Conservation (phyloP, 768 basidiomycete genomes). For the Piloderma croceum region DNA sequence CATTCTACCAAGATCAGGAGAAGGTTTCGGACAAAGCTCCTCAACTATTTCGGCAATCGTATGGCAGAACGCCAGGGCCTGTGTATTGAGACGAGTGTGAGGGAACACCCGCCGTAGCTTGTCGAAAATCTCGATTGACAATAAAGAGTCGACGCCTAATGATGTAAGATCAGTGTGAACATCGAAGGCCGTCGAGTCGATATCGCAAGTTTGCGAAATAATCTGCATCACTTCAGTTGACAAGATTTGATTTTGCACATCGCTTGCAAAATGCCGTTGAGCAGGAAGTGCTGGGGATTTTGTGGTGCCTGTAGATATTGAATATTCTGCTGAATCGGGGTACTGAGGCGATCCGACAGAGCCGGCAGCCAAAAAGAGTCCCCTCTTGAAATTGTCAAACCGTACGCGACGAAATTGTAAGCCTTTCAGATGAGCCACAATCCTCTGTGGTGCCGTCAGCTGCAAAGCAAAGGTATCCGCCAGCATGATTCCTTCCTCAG, state of each 20-base stretch:
- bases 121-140: constrained; percentile 30
- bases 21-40: constrained; percentile 19
- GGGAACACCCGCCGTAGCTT: constrained; percentile 35
- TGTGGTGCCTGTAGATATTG: no score
- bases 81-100: constrained; percentile 22
- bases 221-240: constrained; percentile 28
- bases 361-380: constrained; percentile 34
- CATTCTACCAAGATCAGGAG: constrained; percentile 12
- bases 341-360: neutral
- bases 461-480: constrained; percentile 50
- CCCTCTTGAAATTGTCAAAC: constrained; percentile 42
- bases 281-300: neutral
- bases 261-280: no score
- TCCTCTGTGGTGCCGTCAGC: constrained; percentile 25
- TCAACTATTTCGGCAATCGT: constrained; percentile 32
- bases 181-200: constrained; percentile 11
- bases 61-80: constrained; percentile 29
- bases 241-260: constrained; percentile 14
- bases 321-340: no score
- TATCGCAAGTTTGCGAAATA: constrained; percentile 37
- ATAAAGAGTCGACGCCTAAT: constrained; percentile 24
- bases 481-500: constrained; percentile 40
- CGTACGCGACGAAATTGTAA: constrained; percentile 56
- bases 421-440: constrained; percentile 53
- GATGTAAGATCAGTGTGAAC: constrained; percentile 11